phyloP scores from a whole-genome alignment of 2,329 filamentous ascomycete genomes.

The Verticillium tricorpus region DNA sequence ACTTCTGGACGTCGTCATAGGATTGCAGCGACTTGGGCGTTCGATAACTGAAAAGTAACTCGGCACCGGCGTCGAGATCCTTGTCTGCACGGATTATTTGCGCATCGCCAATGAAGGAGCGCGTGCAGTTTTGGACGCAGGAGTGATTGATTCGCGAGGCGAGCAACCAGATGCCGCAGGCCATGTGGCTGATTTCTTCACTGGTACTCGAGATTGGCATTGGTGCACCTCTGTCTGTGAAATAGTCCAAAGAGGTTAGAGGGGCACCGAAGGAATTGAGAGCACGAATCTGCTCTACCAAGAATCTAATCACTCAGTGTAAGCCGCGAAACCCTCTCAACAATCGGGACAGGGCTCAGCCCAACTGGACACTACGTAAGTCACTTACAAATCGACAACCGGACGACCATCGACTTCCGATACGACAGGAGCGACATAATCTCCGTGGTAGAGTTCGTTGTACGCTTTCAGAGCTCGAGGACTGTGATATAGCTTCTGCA shows the following conservation, averaged over 20 bases:
- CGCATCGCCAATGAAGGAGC: slow-evolving; percentile 51
- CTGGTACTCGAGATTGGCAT: background rate
- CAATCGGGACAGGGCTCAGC: background rate
- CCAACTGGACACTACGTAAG: background rate
- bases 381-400: slow-evolving; percentile 42
- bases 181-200: slow-evolving; percentile 11
- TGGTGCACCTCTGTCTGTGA: background rate
- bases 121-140: slow-evolving; percentile 40
- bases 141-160: slow-evolving; percentile 50
- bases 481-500: slow-evolving; percentile 41
- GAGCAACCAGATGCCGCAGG: slow-evolving; percentile 40
- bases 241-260: slow-evolving; percentile 14
- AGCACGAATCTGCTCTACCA: slow-evolving; percentile 34
- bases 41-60: slow-evolving; percentile 39
- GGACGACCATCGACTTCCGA: slow-evolving; percentile 28
- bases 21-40: slow-evolving; percentile 12
- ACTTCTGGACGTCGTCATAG: slow-evolving; percentile 24
- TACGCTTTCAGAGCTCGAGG: slow-evolving; percentile 27
- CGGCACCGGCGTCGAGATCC: slow-evolving; percentile 36
- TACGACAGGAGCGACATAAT: slow-evolving; percentile 26
- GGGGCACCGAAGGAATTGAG: slow-evolving; percentile 38
- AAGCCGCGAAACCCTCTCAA: background rate
- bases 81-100: slow-evolving; percentile 41
- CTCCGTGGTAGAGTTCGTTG: slow-evolving; percentile 32
- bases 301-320: slow-evolving; percentile 29